phyloP scores from a whole-genome alignment of 2,329 filamentous ascomycete species.

The Phialophora tarda region DNA sequence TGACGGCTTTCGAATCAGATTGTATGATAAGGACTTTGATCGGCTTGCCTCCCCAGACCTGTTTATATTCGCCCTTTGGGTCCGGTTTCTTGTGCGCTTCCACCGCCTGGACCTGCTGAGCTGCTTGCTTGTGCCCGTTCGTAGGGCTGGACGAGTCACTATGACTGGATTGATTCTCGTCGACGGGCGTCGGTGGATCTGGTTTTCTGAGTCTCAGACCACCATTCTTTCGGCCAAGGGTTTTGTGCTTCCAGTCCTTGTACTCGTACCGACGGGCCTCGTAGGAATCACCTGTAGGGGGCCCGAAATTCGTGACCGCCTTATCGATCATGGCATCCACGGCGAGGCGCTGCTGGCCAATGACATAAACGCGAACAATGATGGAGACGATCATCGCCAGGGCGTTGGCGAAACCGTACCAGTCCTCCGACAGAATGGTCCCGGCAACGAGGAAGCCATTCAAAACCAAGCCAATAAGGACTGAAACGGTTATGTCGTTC shows the following conservation, averaged over 20 bases:
- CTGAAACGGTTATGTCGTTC: conserved; percentile 14
- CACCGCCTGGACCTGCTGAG: background rate
- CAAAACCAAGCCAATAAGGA: conserved; percentile 27
- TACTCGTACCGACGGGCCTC: conserved; percentile 11
- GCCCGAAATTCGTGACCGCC: conserved; percentile 5
- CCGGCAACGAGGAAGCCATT: conserved; percentile 30
- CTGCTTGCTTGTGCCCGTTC: conserved; percentile 7
- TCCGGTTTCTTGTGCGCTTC: background rate
- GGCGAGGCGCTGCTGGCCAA: conserved; percentile 27
- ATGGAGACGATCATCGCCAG: conserved; percentile 33
- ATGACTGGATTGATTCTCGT: conserved; percentile 1
- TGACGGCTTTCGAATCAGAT: conserved; percentile 32
- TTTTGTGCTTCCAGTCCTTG: conserved; percentile 2
- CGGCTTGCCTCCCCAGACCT: conserved; percentile 19
- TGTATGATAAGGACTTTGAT: conserved; percentile 33
- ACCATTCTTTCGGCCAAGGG: background rate
- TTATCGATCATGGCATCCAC: conserved; percentile 29
- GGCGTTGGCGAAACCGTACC: conserved; percentile 36
- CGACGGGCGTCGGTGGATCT: background rate
- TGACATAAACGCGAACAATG: conserved; percentile 28
- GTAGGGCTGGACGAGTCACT: conserved; percentile 7
- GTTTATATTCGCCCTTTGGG: background rate
- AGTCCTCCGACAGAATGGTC: conserved; percentile 31
- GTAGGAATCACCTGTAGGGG: conserved; percentile 12
- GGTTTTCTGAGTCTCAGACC: conserved; percentile 1